Conservation (phyloP, 2,329 filamentous ascomycete genomes). For the Cladosporium sp. region DNA sequence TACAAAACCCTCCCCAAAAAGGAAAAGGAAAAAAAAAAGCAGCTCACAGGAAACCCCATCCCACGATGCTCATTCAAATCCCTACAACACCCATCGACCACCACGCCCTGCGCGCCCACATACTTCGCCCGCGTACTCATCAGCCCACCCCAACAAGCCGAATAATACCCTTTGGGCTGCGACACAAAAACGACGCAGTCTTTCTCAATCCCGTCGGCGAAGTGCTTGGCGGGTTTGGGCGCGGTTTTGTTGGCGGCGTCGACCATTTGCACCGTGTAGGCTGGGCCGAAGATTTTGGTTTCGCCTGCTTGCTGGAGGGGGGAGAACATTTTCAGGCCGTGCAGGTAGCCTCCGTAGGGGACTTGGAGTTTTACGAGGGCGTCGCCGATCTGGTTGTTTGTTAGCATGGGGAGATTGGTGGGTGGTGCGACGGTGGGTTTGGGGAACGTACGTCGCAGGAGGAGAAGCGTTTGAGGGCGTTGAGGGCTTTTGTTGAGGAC, state of each 20-base stretch:
- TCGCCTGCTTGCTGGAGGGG: conserved; percentile 46
- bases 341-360: conserved; percentile 49
- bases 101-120: conserved; percentile 33
- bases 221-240: conserved; percentile 31
- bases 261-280: conserved; percentile 42
- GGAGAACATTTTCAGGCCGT: conserved; percentile 52
- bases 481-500: conserved; percentile 3
- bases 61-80: conserved; percentile 43
- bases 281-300: conserved; percentile 52
- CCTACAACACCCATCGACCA: conserved; percentile 37
- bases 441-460: conserved; percentile 7
- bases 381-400: conserved; percentile 37
- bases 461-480: conserved; percentile 10
- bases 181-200: conserved; percentile 35
- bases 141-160: conserved; percentile 37
- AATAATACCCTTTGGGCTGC: conserved; percentile 31
- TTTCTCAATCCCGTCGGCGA: conserved; percentile 33
- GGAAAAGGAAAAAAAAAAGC: too few species aligned
- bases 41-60: conserved; percentile 40
- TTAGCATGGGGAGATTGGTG: neutral
- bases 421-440: neutral
- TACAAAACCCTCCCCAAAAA: too few species aligned
- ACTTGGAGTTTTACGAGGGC: conserved; percentile 47
- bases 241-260: conserved; percentile 28
- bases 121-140: conserved; percentile 35